Base-by-base conservation (phyloP, 2,329 filamentous ascomycete species). In the Pseudohalonectria lignicola region DNA sequence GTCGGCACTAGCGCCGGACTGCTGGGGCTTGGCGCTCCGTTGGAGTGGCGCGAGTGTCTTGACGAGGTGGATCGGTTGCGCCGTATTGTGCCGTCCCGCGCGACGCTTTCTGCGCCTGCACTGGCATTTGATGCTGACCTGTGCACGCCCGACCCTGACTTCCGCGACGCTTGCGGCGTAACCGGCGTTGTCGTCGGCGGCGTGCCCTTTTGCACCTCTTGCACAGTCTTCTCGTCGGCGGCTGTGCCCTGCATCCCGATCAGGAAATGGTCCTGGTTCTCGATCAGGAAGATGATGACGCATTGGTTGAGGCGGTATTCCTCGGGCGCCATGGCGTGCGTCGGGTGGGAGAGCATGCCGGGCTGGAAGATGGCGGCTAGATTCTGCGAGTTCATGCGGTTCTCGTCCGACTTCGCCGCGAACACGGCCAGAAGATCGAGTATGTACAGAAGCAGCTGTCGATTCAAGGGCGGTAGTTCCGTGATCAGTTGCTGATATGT, bases 241-340 rank as follows among this genome's bases (percentile, higher is more conserved):
- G 79, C 88, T n/a, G 88, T 95, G 32, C 92, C 92, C 54, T 87
- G 86, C 92, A 98, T 98, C 39, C 92, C 92, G 46, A 98, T 93
- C 47, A 98, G 67, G 67, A 98, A 98, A 59, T 94, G 86, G 53
- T 98, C 92, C 57, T 98, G 92, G 52, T 98, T 94, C 55, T 96
- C 88, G 47, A 98, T 98, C 49, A 98, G 65, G 59, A 98, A 98
- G 36, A 98, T 94, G 45, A 98, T 73, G 16, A 98, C 90, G 51
- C 92, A 90, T 67, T 98, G 92, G 55, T 93, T 96, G 5, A 98
- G 67, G 23, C 86, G 80, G 56, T 98, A 98, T 54, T 96, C 90
- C 41, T 84, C 76, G 0, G 92, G 92, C 1, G 86, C 81, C 90
- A 98, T 96, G 53, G 94, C 88, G 57, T 98, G 92, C 42, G 76